phyloP scores from a whole-genome alignment of 129 eudicot species.

The Silybum marianum region DNA sequence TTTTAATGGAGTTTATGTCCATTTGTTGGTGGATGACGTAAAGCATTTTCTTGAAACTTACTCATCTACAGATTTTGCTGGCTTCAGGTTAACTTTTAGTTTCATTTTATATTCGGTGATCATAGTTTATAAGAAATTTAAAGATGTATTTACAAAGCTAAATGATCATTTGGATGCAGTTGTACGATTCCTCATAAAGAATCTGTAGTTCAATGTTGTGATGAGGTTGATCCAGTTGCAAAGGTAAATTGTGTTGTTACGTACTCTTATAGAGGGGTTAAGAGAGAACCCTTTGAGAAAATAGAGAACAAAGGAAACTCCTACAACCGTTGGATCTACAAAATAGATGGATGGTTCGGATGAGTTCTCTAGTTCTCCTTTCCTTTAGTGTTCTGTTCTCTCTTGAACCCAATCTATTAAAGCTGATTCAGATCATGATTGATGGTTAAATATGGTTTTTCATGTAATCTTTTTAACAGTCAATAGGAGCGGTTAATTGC shows the following conservation, averaged over 20 bases:
- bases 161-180: slow-evolving; percentile 49
- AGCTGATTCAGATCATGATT: slow-evolving; percentile 20
- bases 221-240: slow-evolving; percentile 90
- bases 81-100: slow-evolving; percentile 66
- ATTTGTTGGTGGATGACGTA: slow-evolving; percentile 79
- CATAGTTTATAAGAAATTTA: neutral
- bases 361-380: neutral
- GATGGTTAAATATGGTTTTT: neutral
- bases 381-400: neutral
- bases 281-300: neutral
- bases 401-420: neutral
- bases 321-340: neutral
- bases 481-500: slow-evolving; percentile 94
- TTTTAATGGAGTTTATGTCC: slow-evolving; percentile 80
- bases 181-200: slow-evolving; percentile 96
- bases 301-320: neutral
- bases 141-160: slow-evolving; percentile 7
- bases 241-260: slow-evolving; percentile 52
- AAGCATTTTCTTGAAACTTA: slow-evolving; percentile 64
- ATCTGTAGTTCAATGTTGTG: slow-evolving; percentile 64
- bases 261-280: neutral
- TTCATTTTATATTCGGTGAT: too few relatives aligned
- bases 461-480: slow-evolving; percentile 41
- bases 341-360: neutral
- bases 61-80: slow-evolving; percentile 86